phyloP scores from a whole-genome alignment of 345 rosid genomes.

The Clausena lansium region DNA sequence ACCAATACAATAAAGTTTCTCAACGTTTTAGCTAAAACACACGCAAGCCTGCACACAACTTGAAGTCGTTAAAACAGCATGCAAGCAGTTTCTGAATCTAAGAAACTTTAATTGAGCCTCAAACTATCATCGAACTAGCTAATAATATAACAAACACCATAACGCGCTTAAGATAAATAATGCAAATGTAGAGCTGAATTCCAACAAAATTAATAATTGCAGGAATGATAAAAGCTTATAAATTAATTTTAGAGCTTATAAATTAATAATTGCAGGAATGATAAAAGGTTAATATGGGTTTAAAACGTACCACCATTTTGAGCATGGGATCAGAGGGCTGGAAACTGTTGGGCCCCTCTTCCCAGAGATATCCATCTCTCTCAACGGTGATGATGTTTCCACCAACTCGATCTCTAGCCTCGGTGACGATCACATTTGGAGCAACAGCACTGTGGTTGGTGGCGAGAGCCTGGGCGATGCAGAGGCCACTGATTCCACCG shows the following conservation, averaged over 20 bases:
- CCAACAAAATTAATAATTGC: neutral
- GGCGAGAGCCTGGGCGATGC: slow-evolving; percentile 89
- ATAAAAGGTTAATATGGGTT: neutral
- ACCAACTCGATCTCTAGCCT: slow-evolving; percentile 80
- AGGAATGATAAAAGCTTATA: neutral
- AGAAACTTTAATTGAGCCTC: slow-evolving; percentile 9
- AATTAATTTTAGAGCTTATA: neutral
- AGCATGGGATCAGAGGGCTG: slow-evolving; percentile 97
- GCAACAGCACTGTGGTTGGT: slow-evolving; percentile 63
- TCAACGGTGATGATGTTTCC: slow-evolving; percentile 85
- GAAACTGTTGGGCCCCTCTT: slow-evolving; percentile 95
- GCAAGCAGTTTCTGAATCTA: slow-evolving; percentile 12
- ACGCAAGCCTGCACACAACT: neutral
- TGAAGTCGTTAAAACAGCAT: neutral
- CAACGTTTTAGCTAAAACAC: neutral
- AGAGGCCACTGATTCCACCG: slow-evolving; percentile 90
- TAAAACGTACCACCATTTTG: slow-evolving; percentile 67
- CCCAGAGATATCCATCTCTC: slow-evolving; percentile 88
- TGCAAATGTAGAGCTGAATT: neutral
- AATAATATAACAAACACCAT: neutral
- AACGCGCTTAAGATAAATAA: neutral
- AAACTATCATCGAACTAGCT: slow-evolving; percentile 16
- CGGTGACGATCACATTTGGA: slow-evolving; percentile 77
- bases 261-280: neutral
- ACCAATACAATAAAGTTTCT: neutral